phyloP scores from a whole-genome alignment of 441 rosid genomes.

The Populus hybrid region DNA sequence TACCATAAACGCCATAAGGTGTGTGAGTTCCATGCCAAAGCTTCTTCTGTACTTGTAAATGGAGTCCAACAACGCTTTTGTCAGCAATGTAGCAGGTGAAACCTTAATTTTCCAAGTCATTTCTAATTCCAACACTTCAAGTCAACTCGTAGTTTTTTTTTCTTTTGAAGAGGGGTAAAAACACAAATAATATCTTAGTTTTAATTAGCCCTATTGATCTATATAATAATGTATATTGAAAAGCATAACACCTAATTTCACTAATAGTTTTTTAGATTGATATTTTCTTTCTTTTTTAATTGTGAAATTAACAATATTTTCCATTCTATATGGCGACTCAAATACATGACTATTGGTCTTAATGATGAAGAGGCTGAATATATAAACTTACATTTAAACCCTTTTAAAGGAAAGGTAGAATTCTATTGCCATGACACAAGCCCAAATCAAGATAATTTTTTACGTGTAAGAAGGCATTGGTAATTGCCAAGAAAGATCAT shows the following conservation, averaged over 20 bases:
- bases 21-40: constrained; percentile 79
- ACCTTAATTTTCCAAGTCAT: background rate
- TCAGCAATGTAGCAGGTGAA: constrained; percentile 96
- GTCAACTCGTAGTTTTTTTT: background rate
- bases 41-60: constrained; percentile 45
- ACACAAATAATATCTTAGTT: background rate
- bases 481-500: background rate
- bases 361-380: too few species aligned
- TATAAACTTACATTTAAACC: background rate
- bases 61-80: constrained; percentile 78
- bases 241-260: too few species aligned
- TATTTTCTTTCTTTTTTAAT: too few species aligned
- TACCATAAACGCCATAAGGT: constrained; percentile 86
- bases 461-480: background rate
- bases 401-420: background rate
- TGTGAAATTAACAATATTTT: too few species aligned
- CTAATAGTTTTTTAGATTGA: too few species aligned
- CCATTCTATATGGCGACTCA: too few species aligned
- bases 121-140: background rate
- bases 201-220: background rate
- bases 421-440: background rate
- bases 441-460: background rate
- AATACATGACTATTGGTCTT: too few species aligned
- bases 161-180: background rate
- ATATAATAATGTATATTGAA: background rate